Evolutionary conservation across 768 basidiomycete genomes (phyloP), one percentile per base, ranked within the genome.

Genomic region (Termitomyces sp.): DNA sequence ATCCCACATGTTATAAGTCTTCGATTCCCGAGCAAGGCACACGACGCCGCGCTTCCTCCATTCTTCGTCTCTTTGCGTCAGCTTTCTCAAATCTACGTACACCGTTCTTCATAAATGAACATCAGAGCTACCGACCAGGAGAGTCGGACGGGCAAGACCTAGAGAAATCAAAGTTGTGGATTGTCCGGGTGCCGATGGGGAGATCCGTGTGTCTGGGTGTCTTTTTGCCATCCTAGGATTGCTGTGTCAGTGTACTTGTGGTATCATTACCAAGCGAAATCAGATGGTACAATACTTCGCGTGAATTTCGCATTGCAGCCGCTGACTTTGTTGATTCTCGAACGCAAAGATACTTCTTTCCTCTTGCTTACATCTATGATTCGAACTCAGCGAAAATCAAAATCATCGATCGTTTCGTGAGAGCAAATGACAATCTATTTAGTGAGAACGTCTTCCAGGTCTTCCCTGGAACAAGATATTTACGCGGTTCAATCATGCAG

Each of bases 1-100:
- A 61, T 61, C 61, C 42, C 58, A 54, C 58, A 59, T 59, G 61
- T 45, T 37, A 22, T 31, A 4, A 2, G 22, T 12, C 41, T 57
- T 37, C 18, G 37, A 53, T n/a, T 30, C 24, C 24, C 39, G 33
- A 22, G 22, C 36, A 53, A 62, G 54, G 60, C 27, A 27, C 54
- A 61, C 61, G 48, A 52, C 60, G 51, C 51, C 42, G 34, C 55
- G 44, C 34, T 53, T 60, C 54, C 33, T 3, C 6, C 49, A 6
- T 22, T 33, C 30, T 6, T 12, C 11, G 18, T 31, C 22, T 0
- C 7, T 34, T 24, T 16, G 34, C n/a, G 41, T 15, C 41, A 42
- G 41, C 41, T 42, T 42, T 18, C n/a, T 42, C n/a, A n/a, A n/a
- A 9, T 20, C 8, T 33, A 33, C 33, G 33, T 33, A 33, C 9